Evolutionary conservation across 306 rosid genomes (phyloP).

Genomic region (Erythrophleum fordii): DNA sequence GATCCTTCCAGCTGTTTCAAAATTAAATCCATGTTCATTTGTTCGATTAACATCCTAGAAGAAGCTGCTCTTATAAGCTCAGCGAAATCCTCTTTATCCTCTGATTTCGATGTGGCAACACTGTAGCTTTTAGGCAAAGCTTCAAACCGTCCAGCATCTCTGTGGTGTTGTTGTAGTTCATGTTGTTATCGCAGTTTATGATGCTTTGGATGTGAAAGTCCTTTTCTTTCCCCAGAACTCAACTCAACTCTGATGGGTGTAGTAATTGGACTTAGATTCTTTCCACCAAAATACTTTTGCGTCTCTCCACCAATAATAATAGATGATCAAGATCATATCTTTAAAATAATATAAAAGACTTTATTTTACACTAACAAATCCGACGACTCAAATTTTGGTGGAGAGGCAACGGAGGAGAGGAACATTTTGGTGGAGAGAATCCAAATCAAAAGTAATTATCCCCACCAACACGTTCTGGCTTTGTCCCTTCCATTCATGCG

Average conservation of each 20-base stretch:
- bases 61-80: constrained; percentile 84
- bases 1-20: constrained; percentile 39
- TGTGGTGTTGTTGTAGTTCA: constrained; percentile 39
- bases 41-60: constrained; percentile 47
- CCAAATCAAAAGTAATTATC: too few species aligned
- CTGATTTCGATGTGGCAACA: constrained; percentile 41
- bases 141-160: constrained; percentile 40
- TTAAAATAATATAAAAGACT: too few species aligned
- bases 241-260: constrained; percentile 61
- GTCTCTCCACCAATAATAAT: too few species aligned
- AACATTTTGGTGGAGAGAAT: too few species aligned
- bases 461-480: too few species aligned
- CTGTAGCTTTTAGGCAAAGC: constrained; percentile 65
- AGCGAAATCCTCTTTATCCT: constrained; percentile 48
- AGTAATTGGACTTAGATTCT: too few species aligned
- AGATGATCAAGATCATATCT: too few species aligned
- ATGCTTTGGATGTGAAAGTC: constrained; percentile 72
- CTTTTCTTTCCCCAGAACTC: constrained; percentile 55
- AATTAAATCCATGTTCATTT: constrained; percentile 56
- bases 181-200: constrained; percentile 41
- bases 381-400: too few species aligned
- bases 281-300: too few species aligned
- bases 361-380: too few species aligned
- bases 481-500: too few species aligned
- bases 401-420: too few species aligned